These are phyloP conservation scores for Syzygium aqueum DNA, from an alignment of 345 rosid species.

Conservation along the genomic window DNA sequence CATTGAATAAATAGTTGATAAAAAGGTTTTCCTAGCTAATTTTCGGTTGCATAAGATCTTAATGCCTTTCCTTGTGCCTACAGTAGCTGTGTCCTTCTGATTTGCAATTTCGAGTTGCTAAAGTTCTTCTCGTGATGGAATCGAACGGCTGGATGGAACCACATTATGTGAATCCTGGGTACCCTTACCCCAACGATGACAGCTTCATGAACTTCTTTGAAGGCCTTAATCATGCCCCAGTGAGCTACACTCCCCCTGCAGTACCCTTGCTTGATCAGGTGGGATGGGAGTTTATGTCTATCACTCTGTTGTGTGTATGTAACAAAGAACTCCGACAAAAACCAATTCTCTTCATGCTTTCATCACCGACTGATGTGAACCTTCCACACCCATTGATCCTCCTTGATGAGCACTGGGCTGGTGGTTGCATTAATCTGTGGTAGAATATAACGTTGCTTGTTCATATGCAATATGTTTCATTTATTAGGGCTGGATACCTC, in stretches of 20 bases:
- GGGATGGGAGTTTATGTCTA: not conserved
- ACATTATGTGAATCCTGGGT: constrained; percentile 41
- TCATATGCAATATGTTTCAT: not conserved
- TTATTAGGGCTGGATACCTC: not conserved
- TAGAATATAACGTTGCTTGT: not conserved
- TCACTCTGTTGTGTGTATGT: not conserved
- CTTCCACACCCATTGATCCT: not conserved
- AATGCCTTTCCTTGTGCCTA: not conserved
- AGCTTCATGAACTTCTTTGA: constrained; percentile 62
- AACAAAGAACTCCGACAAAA: not conserved
- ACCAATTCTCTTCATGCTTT: not conserved
- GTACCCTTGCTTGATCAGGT: constrained; percentile 47
- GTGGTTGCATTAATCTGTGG: not conserved
- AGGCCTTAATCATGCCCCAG: constrained; percentile 32
- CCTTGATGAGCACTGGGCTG: not conserved
- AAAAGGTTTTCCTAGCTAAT: not conserved
- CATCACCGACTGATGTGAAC: not conserved
- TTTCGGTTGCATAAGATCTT: not conserved
- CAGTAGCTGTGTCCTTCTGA: not conserved
- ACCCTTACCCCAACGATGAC: constrained; percentile 43
- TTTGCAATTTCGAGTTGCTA: constrained; percentile 16
- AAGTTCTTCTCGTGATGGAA: constrained; percentile 24
- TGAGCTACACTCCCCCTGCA: constrained; percentile 15
- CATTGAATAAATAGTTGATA: not conserved
- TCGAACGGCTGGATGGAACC: constrained; percentile 44